A percentile compares a stretch with the other conserved stretches of the same genome.
Conservation (phyloP, 345 rosid species). For the Acer saccharum region DNA sequence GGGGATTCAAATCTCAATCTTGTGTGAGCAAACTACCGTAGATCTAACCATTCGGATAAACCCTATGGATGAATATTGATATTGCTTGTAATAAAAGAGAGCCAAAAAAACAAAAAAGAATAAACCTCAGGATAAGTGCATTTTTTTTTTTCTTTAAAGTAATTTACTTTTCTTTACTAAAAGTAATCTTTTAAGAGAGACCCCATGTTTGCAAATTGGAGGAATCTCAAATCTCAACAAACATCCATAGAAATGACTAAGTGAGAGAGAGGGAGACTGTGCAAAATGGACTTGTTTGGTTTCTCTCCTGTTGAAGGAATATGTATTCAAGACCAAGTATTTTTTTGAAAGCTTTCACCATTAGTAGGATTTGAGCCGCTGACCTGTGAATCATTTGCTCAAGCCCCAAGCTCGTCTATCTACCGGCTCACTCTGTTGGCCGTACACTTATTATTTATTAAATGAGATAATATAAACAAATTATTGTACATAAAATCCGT, state of each 20-base stretch:
- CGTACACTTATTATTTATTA: too few species aligned
- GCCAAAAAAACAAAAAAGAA: background rate
- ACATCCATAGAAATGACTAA: background rate
- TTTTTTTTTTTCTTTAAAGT: background rate
- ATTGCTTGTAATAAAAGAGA: too few species aligned
- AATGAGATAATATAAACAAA: background rate
- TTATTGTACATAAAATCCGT: background rate
- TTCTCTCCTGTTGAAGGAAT: slow-evolving; percentile 1
- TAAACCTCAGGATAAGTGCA: background rate
- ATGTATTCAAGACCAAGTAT: too few species aligned
- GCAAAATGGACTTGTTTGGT: background rate
- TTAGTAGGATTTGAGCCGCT: too few species aligned
- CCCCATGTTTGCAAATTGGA: slow-evolving; percentile 12
- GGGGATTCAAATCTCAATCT: too few species aligned
- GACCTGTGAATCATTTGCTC: too few species aligned
- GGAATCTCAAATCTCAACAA: slow-evolving; percentile 27
- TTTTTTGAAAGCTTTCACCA: too few species aligned
- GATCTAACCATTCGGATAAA: too few species aligned
- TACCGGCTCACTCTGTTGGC: too few species aligned
- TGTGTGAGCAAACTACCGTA: too few species aligned
- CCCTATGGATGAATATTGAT: too few species aligned
- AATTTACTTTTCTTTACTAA: background rate
- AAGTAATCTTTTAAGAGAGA: background rate
- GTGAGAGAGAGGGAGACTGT: background rate
- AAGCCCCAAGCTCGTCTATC: too few species aligned